A percentile compares a stretch with the other conserved stretches of the same genome.
Conservation (phyloP, 148 eudicot genomes). For the Rhododendron williamsianum region DNA sequence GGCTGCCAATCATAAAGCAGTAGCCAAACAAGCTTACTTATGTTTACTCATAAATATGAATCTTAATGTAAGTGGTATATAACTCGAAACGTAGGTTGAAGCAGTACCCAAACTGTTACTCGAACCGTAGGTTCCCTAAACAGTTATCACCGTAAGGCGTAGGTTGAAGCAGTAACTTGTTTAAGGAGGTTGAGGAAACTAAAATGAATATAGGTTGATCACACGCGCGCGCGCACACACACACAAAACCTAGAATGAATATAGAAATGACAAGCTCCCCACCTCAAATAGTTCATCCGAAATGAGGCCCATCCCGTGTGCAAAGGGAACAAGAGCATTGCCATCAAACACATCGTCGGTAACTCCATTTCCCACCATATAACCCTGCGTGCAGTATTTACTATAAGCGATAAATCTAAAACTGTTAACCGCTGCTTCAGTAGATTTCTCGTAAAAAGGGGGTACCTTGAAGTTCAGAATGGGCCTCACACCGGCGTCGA, state of each 20-base stretch:
- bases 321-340: constrained; percentile 88
- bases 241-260: background rate
- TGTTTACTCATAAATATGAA: background rate
- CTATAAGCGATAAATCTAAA: background rate
- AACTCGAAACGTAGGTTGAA: background rate
- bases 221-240: background rate
- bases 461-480: constrained; percentile 71
- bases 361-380: constrained; percentile 96
- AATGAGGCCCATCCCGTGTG: constrained; percentile 95
- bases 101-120: background rate
- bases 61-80: background rate
- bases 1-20: background rate
- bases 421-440: background rate
- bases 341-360: constrained; percentile 75
- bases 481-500: constrained; percentile 72
- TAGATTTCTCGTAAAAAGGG: background rate
- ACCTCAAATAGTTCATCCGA: constrained; percentile 70
- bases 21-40: background rate
- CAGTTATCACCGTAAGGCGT: background rate
- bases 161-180: background rate
- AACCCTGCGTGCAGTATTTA: constrained; percentile 55
- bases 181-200: background rate
- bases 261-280: background rate
- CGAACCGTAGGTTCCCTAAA: background rate
- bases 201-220: background rate